Evolutionary conservation across 2,329 filamentous ascomycete species (phyloP).

Genomic region (Fusarium napiforme): DNA sequence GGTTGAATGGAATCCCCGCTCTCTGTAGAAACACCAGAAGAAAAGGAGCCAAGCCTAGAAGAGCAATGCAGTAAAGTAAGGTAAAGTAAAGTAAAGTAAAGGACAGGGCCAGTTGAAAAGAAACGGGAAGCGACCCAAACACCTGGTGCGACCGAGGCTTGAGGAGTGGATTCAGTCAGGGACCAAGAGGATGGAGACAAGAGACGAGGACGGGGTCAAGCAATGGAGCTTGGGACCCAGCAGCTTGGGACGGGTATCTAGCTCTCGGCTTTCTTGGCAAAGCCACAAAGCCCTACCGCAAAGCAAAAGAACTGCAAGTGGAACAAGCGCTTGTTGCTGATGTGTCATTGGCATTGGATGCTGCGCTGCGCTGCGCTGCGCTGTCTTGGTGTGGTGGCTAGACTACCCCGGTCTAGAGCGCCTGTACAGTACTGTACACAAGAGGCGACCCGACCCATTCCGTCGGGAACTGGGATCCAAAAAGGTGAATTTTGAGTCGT

Average conservation of each 20-base stretch:
- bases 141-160: conserved; percentile 36
- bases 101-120: conserved; percentile 5
- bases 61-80: neutral
- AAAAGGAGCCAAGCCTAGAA: conserved; percentile 18
- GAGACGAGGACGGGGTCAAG: conserved; percentile 3
- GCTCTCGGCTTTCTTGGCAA: conserved; percentile 39
- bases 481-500: neutral
- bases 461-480: conserved; percentile 24
- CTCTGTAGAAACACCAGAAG: conserved; percentile 30
- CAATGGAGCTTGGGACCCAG: conserved; percentile 35
- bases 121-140: conserved; percentile 27
- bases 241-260: conserved; percentile 47
- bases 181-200: conserved; percentile 6
- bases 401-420: conserved; percentile 25
- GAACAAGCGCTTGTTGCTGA: conserved; percentile 25
- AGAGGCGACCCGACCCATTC: conserved; percentile 38
- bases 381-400: conserved; percentile 17
- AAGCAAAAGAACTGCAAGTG: conserved; percentile 16
- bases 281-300: conserved; percentile 39
- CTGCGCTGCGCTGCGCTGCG: conserved; percentile 16
- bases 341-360: conserved; percentile 23
- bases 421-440: conserved; percentile 4
- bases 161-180: conserved; percentile 30
- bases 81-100: neutral
- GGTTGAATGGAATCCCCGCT: conserved; percentile 36